phyloP scores from a whole-genome alignment of 495 filamentous ascomycete species.

The Daldinia bambusicola region DNA sequence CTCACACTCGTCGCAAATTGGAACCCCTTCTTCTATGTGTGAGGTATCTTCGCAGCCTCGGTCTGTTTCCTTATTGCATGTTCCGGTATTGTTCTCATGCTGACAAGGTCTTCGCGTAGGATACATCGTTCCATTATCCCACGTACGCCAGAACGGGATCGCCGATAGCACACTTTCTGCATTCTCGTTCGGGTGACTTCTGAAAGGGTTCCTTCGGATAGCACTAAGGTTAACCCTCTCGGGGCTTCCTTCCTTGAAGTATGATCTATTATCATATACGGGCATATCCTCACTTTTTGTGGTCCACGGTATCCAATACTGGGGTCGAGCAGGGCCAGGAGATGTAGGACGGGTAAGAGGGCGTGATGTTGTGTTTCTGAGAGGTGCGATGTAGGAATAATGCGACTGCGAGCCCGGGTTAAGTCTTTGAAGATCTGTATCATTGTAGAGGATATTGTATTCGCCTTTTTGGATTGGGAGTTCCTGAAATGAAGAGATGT shows the following conservation, averaged over 20 bases:
- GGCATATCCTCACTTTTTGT: not conserved
- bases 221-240: not conserved
- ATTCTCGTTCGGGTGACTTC: conserved; percentile 10
- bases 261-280: not conserved
- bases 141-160: conserved; percentile 6
- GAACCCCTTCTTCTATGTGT: not conserved
- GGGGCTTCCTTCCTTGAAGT: not conserved
- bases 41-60: conserved; percentile 18
- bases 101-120: not conserved
- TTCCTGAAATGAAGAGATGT: not conserved
- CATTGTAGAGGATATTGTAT: not conserved
- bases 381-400: conserved; percentile 2
- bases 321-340: conserved; percentile 14
- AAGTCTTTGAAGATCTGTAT: not conserved
- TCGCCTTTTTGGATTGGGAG: not conserved
- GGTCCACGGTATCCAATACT: conserved; percentile 10
- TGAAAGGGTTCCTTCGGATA: conserved; percentile 11
- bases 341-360: conserved; percentile 8
- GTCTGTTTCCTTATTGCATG: not conserved
- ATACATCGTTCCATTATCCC: conserved; percentile 11
- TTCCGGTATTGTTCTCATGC: not conserved
- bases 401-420: not conserved
- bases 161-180: not conserved
- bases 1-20: conserved; percentile 21
- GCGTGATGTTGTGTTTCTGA: not conserved